A percentile compares a stretch with the other conserved stretches of the same genome.
Conservation (phyloP, 108 stramenopile genomes). For the Cyclotella choctawhatcheeana region DNA sequence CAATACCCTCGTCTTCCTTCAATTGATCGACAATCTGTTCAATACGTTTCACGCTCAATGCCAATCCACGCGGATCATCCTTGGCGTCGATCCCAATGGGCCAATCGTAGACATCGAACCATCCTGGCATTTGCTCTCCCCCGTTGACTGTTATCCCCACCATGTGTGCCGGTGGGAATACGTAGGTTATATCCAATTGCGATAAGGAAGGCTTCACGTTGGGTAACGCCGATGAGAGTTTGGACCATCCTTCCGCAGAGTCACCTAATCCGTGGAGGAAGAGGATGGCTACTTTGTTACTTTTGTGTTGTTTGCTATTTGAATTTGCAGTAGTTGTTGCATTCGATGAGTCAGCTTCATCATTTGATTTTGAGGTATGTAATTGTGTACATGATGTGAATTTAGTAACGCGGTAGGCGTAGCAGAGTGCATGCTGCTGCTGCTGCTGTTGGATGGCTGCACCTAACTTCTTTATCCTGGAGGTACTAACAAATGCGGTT, state of each 20-base stretch:
- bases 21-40: constrained; percentile 46
- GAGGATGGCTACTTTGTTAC: constrained; percentile 45
- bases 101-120: constrained; percentile 59
- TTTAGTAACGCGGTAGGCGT: too few species aligned
- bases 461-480: too few species aligned
- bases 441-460: too few species aligned
- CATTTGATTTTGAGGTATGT: too few species aligned
- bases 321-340: too few species aligned
- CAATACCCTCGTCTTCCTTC: constrained; percentile 50
- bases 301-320: too few species aligned
- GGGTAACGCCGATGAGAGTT: constrained; percentile 35
- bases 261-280: constrained; percentile 57
- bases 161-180: constrained; percentile 47
- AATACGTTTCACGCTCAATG: constrained; percentile 36
- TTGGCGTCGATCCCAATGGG: constrained; percentile 49
- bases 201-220: constrained; percentile 31
- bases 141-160: constrained; percentile 48
- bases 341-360: too few species aligned
- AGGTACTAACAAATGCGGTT: too few species aligned
- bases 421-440: too few species aligned
- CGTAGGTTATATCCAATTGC: constrained; percentile 38
- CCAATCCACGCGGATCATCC: constrained; percentile 48
- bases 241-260: constrained; percentile 51
- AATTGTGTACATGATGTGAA: too few species aligned
- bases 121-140: constrained; percentile 48